Conservation (phyloP, 2,329 filamentous ascomycete genomes). For the Epichloe aotearoae region DNA sequence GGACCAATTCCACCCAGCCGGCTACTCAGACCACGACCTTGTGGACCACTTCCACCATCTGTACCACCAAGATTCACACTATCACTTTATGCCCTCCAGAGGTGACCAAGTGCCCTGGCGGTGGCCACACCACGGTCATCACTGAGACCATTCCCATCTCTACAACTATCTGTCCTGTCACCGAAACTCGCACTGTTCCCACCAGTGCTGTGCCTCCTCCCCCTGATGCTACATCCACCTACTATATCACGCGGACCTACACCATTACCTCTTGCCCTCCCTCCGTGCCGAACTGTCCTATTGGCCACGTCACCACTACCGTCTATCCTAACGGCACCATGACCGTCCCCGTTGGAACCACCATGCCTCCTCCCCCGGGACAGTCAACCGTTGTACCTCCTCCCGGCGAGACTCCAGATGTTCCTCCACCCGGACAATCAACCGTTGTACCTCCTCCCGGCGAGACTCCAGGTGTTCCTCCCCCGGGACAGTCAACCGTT, state of each 20-base stretch:
- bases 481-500: not conserved
- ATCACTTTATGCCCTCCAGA: constrained; percentile 18
- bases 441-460: not conserved
- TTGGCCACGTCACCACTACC: constrained; percentile 17
- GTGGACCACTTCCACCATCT: constrained; percentile 20
- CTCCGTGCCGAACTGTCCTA: constrained; percentile 17
- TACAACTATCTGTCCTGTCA: constrained; percentile 31
- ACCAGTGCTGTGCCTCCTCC: not conserved
- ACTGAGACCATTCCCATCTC: constrained; percentile 20
- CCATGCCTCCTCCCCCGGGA: not conserved
- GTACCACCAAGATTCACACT: constrained; percentile 15
- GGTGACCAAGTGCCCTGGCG: constrained; percentile 18
- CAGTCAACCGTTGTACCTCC: not conserved
- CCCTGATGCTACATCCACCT: constrained; percentile 8
- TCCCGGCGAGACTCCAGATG: no score
- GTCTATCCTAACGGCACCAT: constrained; percentile 18
- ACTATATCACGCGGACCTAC: constrained; percentile 20
- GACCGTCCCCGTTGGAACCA: constrained; percentile 9
- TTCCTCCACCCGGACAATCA: no score
- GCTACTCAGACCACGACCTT: constrained; percentile 3
- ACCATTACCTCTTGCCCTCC: constrained; percentile 20
- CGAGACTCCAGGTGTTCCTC: not conserved
- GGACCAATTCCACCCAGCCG: constrained; percentile 17
- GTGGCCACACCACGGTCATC: constrained; percentile 12
- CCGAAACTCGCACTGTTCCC: constrained; percentile 4